These are phyloP conservation scores for Stephania cephalantha DNA, from an alignment of 164 flowering plant genomes.

Conservation along the genomic window DNA sequence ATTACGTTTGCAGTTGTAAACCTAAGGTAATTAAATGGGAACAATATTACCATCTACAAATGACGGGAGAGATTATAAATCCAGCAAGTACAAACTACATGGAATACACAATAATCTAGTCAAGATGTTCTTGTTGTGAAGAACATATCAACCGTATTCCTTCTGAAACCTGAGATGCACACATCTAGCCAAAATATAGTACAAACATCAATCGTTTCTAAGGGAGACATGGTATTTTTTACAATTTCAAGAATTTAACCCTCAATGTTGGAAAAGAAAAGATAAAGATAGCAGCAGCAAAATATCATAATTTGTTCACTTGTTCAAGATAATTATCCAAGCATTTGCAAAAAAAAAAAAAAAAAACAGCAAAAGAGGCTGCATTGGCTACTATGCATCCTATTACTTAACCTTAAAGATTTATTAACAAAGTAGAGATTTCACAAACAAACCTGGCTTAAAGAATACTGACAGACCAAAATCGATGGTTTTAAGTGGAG, in stretches of 20 bases:
- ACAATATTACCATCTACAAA: too few species aligned
- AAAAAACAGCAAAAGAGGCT: not conserved
- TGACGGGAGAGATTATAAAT: too few species aligned
- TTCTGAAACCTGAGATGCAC: not conserved
- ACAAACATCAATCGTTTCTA: not conserved
- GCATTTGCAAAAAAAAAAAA: not conserved
- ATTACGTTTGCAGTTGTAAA: too few species aligned
- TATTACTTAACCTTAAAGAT: not conserved
- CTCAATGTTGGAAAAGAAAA: not conserved
- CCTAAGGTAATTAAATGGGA: too few species aligned
- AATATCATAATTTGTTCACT: not conserved
- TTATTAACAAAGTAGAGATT: not conserved
- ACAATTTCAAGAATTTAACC: not conserved
- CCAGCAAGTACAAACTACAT: not conserved
- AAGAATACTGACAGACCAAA: conserved; percentile 36
- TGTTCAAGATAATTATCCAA: not conserved
- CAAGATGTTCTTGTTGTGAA: not conserved
- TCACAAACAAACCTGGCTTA: conserved; percentile 23
- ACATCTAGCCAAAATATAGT: not conserved
- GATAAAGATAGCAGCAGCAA: not conserved
- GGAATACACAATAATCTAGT: not conserved
- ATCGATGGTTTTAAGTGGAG: conserved; percentile 34
- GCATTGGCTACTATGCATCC: not conserved
- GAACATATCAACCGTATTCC: not conserved
- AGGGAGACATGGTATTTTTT: too few species aligned